Percentiles rank a stretch among this genome's conserved stretches.
Evolutionary conservation across 192 early-diverging fungal species (phyloP).

Genomic region (Martensiomyces pterosporus): DNA sequence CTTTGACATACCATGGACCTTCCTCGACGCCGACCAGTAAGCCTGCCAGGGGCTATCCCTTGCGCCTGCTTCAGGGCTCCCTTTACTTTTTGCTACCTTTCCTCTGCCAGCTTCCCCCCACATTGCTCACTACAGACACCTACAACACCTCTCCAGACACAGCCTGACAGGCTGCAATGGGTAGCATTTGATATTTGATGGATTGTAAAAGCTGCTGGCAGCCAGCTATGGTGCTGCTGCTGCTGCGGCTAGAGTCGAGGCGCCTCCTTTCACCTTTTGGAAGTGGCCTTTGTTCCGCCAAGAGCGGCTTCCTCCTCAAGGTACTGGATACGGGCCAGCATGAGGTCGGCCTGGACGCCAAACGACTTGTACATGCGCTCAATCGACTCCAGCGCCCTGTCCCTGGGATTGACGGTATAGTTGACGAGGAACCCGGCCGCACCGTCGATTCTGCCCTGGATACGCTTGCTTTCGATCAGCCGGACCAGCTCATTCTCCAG

Average conservation of each 20-base stretch:
- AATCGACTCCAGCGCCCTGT: conserved; percentile 19
- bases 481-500: conserved; percentile 25
- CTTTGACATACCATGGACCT: conserved; percentile 47
- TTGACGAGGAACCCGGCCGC: conserved; percentile 30
- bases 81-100: no score
- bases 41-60: no score
- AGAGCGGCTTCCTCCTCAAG: conserved; percentile 30
- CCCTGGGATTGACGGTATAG: conserved; percentile 24
- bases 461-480: conserved; percentile 29
- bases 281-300: not conserved
- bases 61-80: no score
- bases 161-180: no score
- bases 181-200: no score
- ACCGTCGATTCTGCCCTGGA: conserved; percentile 33
- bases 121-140: no score
- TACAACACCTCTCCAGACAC: no score
- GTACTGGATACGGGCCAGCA: conserved; percentile 34
- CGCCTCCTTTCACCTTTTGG: no score
- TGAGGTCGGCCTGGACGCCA: conserved; percentile 22
- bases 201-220: no score
- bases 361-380: conserved; percentile 29
- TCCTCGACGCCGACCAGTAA: conserved; percentile 2
- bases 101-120: no score
- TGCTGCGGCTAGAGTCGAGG: no score
- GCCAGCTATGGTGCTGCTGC: no score